Evolutionary conservation across 83 land plant species (phyloP), one percentile per base, ranked within the genome.

Genomic region (Diphasiastrum complanatum): DNA sequence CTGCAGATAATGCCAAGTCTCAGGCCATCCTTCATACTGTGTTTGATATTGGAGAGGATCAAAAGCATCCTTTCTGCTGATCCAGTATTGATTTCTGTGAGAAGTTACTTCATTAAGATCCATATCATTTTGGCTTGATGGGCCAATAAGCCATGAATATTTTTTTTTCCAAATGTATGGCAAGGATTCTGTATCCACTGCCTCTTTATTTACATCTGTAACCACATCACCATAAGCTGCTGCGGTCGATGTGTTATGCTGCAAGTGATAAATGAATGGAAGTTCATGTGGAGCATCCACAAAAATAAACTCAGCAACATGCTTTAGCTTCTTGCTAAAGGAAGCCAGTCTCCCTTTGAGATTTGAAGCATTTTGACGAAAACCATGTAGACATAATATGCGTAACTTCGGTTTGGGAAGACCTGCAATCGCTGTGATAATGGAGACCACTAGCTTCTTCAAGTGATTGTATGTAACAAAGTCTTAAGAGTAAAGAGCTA

Each of bases 311-410:
- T 91, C 90, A 0, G 74, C 90, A 1, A 80, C 56, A 49, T 63
- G 76, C 63, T 79, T 91, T 33, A 91, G 81, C 65, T 91, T 91
- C 73, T 85, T 91, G 5, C 78, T 79, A 6, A 91, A 73, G 41
- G 97, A 80, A 52, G 85, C 76, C 51, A 85, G 73, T 73, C 97
- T 74, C 56, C 97, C 97, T 60, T 85, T 91, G 40, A 91, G 81
- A 47, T 77, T 69, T 24, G 90, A 85, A 14, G 90, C 90, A 70
- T 81, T 87, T 66, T 91, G 97, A 33, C 97, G 79, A 61, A 91
- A 91, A 3, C 97, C 97, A 69, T 91, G 97, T 77, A 91, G 70
- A 66, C 97, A 87, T 33, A 91, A 75, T 28, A 91, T 74, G 71
- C 78, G 68, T 47, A 91, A 63, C 70, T 91, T 91, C 19, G 16